Evolutionary conservation across 495 filamentous ascomycete genomes (phyloP), one percentile per base, ranked within the genome.

Genomic region (Chlorociboria aeruginascens): DNA sequence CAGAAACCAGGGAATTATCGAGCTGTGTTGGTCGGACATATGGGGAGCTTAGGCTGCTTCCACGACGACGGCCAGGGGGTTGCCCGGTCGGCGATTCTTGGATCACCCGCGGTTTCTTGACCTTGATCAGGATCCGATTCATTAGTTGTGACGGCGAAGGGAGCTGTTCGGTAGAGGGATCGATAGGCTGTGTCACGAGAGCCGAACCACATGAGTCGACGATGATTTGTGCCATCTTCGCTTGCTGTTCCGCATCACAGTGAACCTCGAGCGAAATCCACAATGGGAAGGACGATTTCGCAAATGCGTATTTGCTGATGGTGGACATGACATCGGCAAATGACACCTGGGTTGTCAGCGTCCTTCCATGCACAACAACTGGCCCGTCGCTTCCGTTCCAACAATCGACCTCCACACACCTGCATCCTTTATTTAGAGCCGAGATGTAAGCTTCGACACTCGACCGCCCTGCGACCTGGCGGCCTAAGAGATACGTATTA

Each of bases 221-320:
- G 79, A 98, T 93, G 49, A 87, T 92, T 43, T 85, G 81, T 17
- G 88, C 86, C 90, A 98, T 96, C 33, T 73, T 75, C 34, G 77
- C 67, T 61, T 98, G 92, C 56, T 95, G 90, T 42, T 82, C 73
- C 8, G 79, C 63, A 53, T 74, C 81, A 71, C 92, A 98, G 61
- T 95, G 92, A 13, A 98, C 89, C 58, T 98, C 92, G 17, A 98
- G 81, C 12, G 92, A 97, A 40, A 98, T 74, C 63, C 89, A 93
- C 7, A 98, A 73, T 7, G 92, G 92, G 50, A 88, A 95, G 12
- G 70, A 75, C 3, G 83, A 85, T 25, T 80, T 77, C 39, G 76
- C 69, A 58, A 98, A 98, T 11, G 92, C 90, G 58, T 96, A 94
- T 56, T 87, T 88, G 54, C 85, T 83, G 63, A 98, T 90, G 48